Conservation (phyloP, 2,329 filamentous ascomycete genomes). For the Sporothrix mexicana region DNA sequence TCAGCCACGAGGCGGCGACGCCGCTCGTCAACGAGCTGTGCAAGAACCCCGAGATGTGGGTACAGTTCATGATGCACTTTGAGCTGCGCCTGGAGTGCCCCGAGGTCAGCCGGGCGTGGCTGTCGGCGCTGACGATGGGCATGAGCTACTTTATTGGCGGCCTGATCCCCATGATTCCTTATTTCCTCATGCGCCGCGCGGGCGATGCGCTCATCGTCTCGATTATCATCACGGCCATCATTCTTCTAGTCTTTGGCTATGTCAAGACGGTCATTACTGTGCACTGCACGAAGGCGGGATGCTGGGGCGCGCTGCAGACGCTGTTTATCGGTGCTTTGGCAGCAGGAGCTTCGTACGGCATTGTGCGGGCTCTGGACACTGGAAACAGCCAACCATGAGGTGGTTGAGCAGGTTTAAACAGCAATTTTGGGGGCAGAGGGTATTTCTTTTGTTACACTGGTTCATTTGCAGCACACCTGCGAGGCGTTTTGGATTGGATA, state of each 20-base stretch:
- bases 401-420: neutral
- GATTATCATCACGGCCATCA: slow-evolving; percentile 64
- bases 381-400: slow-evolving; percentile 32
- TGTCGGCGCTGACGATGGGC: slow-evolving; percentile 69
- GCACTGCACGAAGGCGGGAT: slow-evolving; percentile 57
- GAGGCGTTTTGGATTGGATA: slow-evolving; percentile 16
- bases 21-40: slow-evolving; percentile 58
- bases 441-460: neutral
- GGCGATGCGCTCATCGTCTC: slow-evolving; percentile 62
- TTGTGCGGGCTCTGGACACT: slow-evolving; percentile 63
- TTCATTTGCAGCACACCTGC: neutral
- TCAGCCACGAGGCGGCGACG: slow-evolving; percentile 51
- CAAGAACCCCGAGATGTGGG: slow-evolving; percentile 55
- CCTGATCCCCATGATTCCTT: slow-evolving; percentile 72
- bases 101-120: slow-evolving; percentile 52
- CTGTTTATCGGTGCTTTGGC: slow-evolving; percentile 68
- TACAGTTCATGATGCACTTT: slow-evolving; percentile 66
- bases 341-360: slow-evolving; percentile 68
- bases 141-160: slow-evolving; percentile 73
- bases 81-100: slow-evolving; percentile 56
- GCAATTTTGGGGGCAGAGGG: neutral
- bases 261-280: slow-evolving; percentile 64
- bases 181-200: slow-evolving; percentile 62
- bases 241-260: slow-evolving; percentile 69
- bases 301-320: slow-evolving; percentile 68